Evolutionary conservation across 1,139 yeast genomes (phyloP).

Genomic region (Debaryomycetaceae sp.): DNA sequence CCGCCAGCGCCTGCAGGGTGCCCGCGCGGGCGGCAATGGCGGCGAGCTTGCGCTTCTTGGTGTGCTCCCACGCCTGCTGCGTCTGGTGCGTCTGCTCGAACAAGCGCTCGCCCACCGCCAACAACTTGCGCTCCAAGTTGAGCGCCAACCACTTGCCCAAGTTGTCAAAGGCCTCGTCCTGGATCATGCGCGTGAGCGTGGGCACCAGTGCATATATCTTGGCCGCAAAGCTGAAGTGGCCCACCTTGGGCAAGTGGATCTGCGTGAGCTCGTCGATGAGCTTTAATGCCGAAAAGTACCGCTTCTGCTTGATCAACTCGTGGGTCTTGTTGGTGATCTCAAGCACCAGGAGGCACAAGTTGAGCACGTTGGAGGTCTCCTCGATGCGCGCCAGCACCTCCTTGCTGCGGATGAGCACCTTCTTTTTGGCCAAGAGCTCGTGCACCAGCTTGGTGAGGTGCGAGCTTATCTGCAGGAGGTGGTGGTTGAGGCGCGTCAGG

Average conservation of each 20-base stretch:
- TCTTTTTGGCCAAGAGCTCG: slow-evolving; percentile 58
- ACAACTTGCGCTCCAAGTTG: slow-evolving; percentile 57
- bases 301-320: slow-evolving; percentile 68
- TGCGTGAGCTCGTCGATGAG: slow-evolving; percentile 68
- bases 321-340: slow-evolving; percentile 85
- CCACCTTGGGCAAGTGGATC: slow-evolving; percentile 65
- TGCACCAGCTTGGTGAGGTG: slow-evolving; percentile 60
- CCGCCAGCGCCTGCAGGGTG: slow-evolving; percentile 2
- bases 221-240: slow-evolving; percentile 71
- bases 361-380: slow-evolving; percentile 59
- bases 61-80: slow-evolving; percentile 52
- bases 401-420: slow-evolving; percentile 48
- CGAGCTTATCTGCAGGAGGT: slow-evolving; percentile 47
- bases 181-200: slow-evolving; percentile 65
- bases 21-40: neutral
- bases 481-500: slow-evolving; percentile 50
- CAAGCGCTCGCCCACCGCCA: slow-evolving; percentile 55
- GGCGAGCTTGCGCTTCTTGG: slow-evolving; percentile 25
- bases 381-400: slow-evolving; percentile 57
- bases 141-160: slow-evolving; percentile 68
- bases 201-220: slow-evolving; percentile 76
- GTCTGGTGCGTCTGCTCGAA: slow-evolving; percentile 53
- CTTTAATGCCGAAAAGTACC: slow-evolving; percentile 83
- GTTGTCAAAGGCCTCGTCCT: slow-evolving; percentile 73
- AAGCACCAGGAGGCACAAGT: slow-evolving; percentile 72